Evolutionary conservation across 257 asterid genomes (phyloP), one percentile per base, ranked within the genome.

Genomic region (Jaltomata sinuosa): DNA sequence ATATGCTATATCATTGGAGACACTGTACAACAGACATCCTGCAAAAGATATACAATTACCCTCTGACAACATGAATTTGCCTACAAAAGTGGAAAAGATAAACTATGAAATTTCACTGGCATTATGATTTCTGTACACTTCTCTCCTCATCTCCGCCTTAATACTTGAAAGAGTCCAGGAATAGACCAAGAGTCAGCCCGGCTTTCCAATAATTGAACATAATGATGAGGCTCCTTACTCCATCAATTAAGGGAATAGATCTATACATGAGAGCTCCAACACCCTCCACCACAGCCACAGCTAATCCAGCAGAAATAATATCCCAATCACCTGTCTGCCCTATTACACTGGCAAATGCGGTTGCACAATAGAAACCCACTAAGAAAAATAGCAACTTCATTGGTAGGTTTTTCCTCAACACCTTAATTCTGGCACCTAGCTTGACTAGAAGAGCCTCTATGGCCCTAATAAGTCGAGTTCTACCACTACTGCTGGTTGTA

Each of bases 271-370:
- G 93, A 85, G 98, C 98, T 83, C 99, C 99, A 52, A 94, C 91
- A 38, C 94, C 98, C 90, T 96, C 99, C 54, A 96, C 98, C n/a
- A 94, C 87, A 64, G 92, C 98, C 84, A 94, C 98, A 59, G 98
- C 86, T 87, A 96, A 84, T 31, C 93, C 99, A 53, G 99, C 98
- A 65, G 99, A 94, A 79, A 96, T 88, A 84, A 96, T 93, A 88
- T 96, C 99, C 99, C 98, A 94, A 57, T 94, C 99, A 65, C 99
- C 99, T 2, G 99, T 96, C 87, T 94, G 99, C 82, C 99, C 99
- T 67, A 96, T 96, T 55, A 89, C 97, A 38, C 98, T 96, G 62
- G 99, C 96, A 67, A 94, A 92, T 47, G 96, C 98, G 3, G 99
- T 96, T 64, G 99, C 96, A 85, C 97, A 94, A 86, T 94, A 96